Base-by-base conservation (phyloP, 1,284 basidiomycete genomes). In the Ustilago curta region DNA sequence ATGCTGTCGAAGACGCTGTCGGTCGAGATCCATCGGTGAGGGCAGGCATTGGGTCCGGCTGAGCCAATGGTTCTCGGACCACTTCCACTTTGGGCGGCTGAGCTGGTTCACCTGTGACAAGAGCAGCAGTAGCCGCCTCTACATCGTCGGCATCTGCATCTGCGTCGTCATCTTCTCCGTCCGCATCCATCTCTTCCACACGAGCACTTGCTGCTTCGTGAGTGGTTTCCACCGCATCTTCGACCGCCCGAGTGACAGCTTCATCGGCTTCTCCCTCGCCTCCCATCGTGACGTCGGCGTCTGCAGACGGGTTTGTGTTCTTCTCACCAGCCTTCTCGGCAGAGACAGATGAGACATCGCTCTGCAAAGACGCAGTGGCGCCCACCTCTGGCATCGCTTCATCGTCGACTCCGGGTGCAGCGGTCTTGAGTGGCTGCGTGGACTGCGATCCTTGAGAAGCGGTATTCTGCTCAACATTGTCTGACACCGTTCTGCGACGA, bases 201-300 rank as follows among this genome's bases (percentile, higher is more conserved):
- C 54, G 52, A 4, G 63, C 83, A 4, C 61, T 77, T 16, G 78
- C 78, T 12, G 70, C 80, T 5, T 76, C 69, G 16, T 76, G 64
- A n/a, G 60, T 71, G 29, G 61, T 69, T 23, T 72, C 70, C 8
- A 82, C 70, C 14, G 68, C 81, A 27, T 81, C 66, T 4, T 77
- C 81, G 0, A 69, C 74, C 14, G 78, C 78, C 40, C 53, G 66
- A n/a, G 80, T 79, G 16, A 73, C 78, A 8, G 78, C 52, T 19
- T 53, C 64, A 47, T 82, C 78, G 5, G 63, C 68, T n/a, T 83
- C 83, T 37, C 58, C 76, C 4, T 82, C 84, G 45, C 45, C 54
- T 49, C 61, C 66, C 65, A 69, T 68, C 8, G 51, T 65, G 29
- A 68, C 47, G 35, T 73, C 65, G 12, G 29, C 61, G 29, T 39